These are phyloP conservation scores for Euptelea pleiosperma DNA, from an alignment of 164 flowering plant species.

Conservation along the genomic window DNA sequence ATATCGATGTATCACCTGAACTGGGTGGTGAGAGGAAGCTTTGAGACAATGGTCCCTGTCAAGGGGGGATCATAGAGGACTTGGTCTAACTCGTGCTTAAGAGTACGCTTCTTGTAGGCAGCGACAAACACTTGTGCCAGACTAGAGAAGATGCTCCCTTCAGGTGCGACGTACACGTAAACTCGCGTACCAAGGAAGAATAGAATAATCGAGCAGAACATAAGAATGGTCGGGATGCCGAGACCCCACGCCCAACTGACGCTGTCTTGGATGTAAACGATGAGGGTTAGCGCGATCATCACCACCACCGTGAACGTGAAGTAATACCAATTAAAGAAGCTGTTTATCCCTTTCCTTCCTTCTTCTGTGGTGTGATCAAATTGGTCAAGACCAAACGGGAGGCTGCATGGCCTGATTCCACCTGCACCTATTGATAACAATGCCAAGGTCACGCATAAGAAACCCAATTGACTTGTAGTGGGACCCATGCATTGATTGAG, in stretches of 20 bases:
- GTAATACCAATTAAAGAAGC: constrained; percentile 95
- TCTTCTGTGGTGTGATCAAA: constrained; percentile 63
- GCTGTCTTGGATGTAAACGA: constrained; percentile 68
- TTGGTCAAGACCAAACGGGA: constrained; percentile 86
- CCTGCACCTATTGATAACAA: constrained; percentile 54
- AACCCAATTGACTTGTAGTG: constrained; percentile 35
- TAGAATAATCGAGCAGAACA: constrained; percentile 46
- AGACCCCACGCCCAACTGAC: constrained; percentile 77
- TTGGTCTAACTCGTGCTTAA: constrained; percentile 16
- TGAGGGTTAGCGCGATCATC: constrained; percentile 49
- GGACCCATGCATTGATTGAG: constrained; percentile 36
- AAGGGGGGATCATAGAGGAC: constrained; percentile 13
- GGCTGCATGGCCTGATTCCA: constrained; percentile 78
- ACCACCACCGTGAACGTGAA: constrained; percentile 56
- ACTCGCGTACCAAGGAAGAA: constrained; percentile 61
- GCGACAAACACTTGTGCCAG: constrained; percentile 56
- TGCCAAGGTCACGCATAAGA: constrained; percentile 36
- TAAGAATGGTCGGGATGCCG: constrained; percentile 57
- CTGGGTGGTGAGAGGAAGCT: constrained; percentile 18
- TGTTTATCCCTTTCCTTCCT: constrained; percentile 62
- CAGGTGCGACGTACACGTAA: constrained; percentile 57
- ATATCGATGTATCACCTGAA: constrained; percentile 18
- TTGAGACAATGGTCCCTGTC: not conserved
- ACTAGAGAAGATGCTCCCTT: constrained; percentile 65
- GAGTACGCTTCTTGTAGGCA: constrained; percentile 51